Base-by-base conservation (phyloP, 768 basidiomycete genomes). In the Hygrophorus pudorinus region DNA sequence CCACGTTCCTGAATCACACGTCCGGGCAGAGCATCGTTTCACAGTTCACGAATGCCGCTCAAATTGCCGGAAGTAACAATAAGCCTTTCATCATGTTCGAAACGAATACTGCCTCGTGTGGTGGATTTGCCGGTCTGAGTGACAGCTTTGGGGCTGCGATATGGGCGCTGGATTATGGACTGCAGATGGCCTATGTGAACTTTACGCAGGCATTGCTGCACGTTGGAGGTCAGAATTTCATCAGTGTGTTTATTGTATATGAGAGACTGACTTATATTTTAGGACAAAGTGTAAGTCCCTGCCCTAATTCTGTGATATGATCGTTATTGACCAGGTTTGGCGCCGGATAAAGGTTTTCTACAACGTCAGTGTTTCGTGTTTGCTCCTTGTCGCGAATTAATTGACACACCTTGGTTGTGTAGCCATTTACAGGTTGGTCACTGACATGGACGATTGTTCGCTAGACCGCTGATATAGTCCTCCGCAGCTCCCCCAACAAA, bases 21-120 rank as follows among this genome's bases (percentile, higher is more conserved):
- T 61, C 73, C 6, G 73, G 73, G 2, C 59, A 67, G 16, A 53
- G 53, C 27, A 64, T 86, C 14, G 68, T 79, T n/a, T 38, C 49
- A 1, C 64, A 65, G 4, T 89, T 85, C 57, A 52, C 72, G 11
- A 64, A 65, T 41, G 71, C 76, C 0, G 65, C 73, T 1, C 49
- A 50, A 42, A 65, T 71, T 5, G 78, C 78, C 0, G 64, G 65
- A 38, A 57, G 58, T 0, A 56, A 59, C 0, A 57, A 60, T 1
- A 73, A 72, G 53, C 75, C 72, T 0, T 64, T 83, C 45, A 58
- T 81, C 39, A 81, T 85, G 78, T 73, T 83, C 48, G 82, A 85
- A 55, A 81, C 78, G 5, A 83, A 83, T 53, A 75, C 75, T 1
- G 79, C 79, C 6, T 75, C 74, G 37, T 83, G 81, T 63, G 80